Percentiles rank a stretch among this genome's conserved stretches.
Conservation (phyloP, 495 filamentous ascomycete species). For the Aspergillus biplanus region DNA sequence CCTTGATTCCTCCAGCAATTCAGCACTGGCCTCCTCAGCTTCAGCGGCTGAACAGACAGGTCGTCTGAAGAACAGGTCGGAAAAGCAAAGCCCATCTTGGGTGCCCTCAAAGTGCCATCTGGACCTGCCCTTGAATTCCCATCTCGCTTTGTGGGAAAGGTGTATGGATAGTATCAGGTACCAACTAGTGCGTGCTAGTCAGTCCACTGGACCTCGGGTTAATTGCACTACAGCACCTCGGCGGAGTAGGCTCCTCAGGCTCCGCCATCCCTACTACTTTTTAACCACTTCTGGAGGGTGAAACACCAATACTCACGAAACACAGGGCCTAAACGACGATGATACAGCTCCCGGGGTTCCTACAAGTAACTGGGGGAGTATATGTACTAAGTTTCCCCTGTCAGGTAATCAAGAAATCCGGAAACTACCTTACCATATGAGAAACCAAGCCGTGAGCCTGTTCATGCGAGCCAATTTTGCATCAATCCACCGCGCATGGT, state of each 20-base stretch:
- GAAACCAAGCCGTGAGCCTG: not conserved
- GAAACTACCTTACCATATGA: not conserved
- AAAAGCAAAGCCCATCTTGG: not conserved
- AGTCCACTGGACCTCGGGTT: slow-evolving; percentile 3
- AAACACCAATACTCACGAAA: not conserved
- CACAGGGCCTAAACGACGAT: not conserved
- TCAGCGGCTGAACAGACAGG: slow-evolving; percentile 1
- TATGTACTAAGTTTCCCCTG: not conserved
- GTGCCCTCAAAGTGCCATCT: too few relatives aligned
- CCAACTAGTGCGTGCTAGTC: not conserved
- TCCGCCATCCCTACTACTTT: not conserved
- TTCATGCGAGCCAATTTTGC: not conserved
- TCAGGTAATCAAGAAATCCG: not conserved
- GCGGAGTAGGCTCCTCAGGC: not conserved
- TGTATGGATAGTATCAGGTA: too few relatives aligned
- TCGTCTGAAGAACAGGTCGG: not conserved
- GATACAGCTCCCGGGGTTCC: not conserved
- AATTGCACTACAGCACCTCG: not conserved
- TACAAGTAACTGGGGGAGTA: not conserved
- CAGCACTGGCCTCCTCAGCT: slow-evolving; percentile 2
- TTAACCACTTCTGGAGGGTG: not conserved
- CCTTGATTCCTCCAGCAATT: slow-evolving; percentile 14
- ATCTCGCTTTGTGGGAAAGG: too few relatives aligned
- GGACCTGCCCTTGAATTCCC: too few relatives aligned
- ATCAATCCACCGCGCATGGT: not conserved